Percentiles rank a stretch among this genome's conserved stretches.
These are phyloP conservation scores for Boletus edulis DNA, from an alignment of 768 basidiomycete genomes.

Conservation along the genomic window DNA sequence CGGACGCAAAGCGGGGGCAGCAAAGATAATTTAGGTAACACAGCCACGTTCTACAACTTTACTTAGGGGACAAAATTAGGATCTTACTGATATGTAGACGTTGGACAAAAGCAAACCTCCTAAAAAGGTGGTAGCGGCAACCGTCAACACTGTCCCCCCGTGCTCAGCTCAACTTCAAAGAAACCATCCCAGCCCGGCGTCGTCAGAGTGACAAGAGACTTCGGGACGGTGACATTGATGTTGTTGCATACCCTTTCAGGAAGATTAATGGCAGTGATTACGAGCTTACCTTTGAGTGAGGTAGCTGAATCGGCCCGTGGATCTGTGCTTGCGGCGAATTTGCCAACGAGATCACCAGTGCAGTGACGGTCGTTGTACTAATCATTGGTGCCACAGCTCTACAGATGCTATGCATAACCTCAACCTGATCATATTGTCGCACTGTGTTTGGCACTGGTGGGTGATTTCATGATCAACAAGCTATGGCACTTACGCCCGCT, in stretches of 20 bases:
- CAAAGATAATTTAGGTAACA: not conserved
- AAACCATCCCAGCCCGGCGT: slow-evolving; percentile 61
- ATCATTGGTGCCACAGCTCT: slow-evolving; percentile 44
- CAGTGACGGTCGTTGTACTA: slow-evolving; percentile 34
- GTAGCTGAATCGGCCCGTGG: slow-evolving; percentile 56
- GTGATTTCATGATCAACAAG: too few species aligned
- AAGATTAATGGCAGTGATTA: not conserved
- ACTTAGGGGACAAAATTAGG: too few species aligned
- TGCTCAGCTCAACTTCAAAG: slow-evolving; percentile 43
- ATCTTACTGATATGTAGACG: slow-evolving; percentile 35
- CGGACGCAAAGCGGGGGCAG: not conserved
- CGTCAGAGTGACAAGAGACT: slow-evolving; percentile 39
- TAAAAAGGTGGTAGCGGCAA: slow-evolving; percentile 44
- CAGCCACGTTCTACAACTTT: slow-evolving; percentile 9
- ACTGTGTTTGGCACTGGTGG: slow-evolving; percentile 26
- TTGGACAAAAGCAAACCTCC: slow-evolving; percentile 51
- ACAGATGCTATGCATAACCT: not conserved
- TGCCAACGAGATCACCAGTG: slow-evolving; percentile 43
- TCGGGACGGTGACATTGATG: slow-evolving; percentile 38
- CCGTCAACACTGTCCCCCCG: slow-evolving; percentile 43
- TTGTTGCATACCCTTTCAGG: slow-evolving; percentile 47
- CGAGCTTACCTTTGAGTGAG: slow-evolving; percentile 51
- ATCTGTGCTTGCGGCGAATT: slow-evolving; percentile 49
- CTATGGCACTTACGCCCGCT: slow-evolving; percentile 26
- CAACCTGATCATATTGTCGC: slow-evolving; percentile 22